A percentile compares a stretch with the other conserved stretches of the same genome.
Evolutionary conservation across 2,329 filamentous ascomycete species (phyloP).

Genomic region (Penicillium polonicum): DNA sequence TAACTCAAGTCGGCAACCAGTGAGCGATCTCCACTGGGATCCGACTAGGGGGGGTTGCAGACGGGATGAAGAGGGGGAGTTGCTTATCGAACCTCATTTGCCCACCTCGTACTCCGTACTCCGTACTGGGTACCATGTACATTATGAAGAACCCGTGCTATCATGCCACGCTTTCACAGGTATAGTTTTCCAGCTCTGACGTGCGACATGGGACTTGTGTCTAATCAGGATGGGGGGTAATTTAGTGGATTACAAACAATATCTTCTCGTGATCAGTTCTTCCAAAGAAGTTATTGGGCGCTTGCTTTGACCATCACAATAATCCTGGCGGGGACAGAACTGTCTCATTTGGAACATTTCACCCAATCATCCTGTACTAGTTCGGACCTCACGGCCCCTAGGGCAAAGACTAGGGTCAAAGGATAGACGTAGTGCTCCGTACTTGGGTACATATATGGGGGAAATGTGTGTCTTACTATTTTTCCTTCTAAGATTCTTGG

Average conservation of each 20-base stretch:
- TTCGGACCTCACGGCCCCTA: neutral
- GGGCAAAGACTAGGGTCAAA: neutral
- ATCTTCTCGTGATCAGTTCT: neutral
- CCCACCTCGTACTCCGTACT: neutral
- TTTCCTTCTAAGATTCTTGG: slow-evolving; percentile 27
- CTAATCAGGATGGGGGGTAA: neutral
- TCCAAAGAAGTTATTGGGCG: neutral
- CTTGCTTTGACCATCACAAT: neutral
- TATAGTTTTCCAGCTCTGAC: neutral
- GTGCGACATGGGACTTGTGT: neutral
- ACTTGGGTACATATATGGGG: neutral
- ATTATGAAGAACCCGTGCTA: neutral
- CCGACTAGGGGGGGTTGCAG: slow-evolving; percentile 15
- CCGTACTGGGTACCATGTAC: neutral
- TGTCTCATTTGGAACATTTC: neutral
- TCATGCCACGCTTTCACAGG: neutral
- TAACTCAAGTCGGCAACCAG: neutral
- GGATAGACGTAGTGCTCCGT: neutral
- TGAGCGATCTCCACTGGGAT: slow-evolving; percentile 7
- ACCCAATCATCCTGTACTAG: neutral
- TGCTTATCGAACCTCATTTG: neutral
- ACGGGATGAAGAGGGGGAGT: slow-evolving; percentile 7
- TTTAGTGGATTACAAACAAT: neutral
- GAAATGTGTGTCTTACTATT: slow-evolving; percentile 15
- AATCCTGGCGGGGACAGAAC: neutral